Percentiles rank a stretch among this genome's conserved stretches.
phyloP scores from a whole-genome alignment of 176 grass and related monocot genomes.

The Musa troglodytarum region DNA sequence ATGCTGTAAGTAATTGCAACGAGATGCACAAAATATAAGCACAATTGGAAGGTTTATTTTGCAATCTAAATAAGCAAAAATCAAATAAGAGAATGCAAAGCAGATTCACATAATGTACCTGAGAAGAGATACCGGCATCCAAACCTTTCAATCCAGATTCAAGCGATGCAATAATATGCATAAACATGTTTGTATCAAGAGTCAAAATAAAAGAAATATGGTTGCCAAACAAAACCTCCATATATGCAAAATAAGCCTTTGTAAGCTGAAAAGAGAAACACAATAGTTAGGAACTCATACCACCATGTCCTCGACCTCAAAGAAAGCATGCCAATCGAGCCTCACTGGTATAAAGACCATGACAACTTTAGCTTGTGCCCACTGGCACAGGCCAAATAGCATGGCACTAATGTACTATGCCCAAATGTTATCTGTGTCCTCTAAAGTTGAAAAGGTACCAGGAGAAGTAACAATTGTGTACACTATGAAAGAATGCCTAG shows the following conservation, averaged over 20 bases:
- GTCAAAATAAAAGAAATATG: conserved; percentile 92
- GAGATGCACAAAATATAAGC: no score
- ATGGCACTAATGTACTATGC: not conserved
- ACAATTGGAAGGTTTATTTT: not conserved
- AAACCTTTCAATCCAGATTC: conserved; percentile 98
- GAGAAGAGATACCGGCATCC: conserved; percentile 92
- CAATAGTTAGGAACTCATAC: not conserved
- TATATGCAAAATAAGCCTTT: conserved; percentile 90
- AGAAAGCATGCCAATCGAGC: not conserved
- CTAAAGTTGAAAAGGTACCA: no score
- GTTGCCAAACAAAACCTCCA: conserved; percentile 91
- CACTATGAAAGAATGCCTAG: no score
- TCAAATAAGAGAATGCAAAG: no score
- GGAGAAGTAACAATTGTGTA: no score
- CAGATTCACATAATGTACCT: conserved; percentile 31
- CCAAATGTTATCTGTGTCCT: not conserved
- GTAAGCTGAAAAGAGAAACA: conserved; percentile 65
- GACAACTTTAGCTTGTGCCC: not conserved
- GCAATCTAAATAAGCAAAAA: not conserved
- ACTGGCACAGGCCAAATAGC: not conserved
- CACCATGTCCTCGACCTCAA: not conserved
- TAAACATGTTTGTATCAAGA: conserved; percentile 83
- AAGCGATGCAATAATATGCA: conserved; percentile 86
- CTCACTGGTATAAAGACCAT: not conserved
- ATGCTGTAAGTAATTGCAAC: no score